These are phyloP conservation scores for Eremothecium gossypii DNA, from an alignment of 1,139 yeast genomes.

Conservation along the genomic window DNA sequence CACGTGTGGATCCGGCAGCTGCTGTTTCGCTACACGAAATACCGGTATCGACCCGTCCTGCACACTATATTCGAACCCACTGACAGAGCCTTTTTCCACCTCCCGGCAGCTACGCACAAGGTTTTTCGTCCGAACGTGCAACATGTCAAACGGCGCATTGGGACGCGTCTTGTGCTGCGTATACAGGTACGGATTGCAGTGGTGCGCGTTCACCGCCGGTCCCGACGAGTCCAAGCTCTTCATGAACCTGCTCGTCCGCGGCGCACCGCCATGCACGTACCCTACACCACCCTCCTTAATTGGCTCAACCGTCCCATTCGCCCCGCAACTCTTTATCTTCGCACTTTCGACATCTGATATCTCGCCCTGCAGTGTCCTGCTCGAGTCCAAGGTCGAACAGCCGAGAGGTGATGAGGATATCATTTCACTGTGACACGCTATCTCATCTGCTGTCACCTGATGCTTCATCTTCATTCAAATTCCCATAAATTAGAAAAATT, in stretches of 20 bases:
- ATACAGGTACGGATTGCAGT: slow-evolving; percentile 36
- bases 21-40: slow-evolving; percentile 35
- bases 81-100: slow-evolving; percentile 4
- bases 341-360: too few species aligned
- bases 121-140: slow-evolving; percentile 7
- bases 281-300: not conserved
- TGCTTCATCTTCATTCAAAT: too few species aligned
- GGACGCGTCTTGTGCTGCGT: slow-evolving; percentile 39
- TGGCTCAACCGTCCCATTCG: too few species aligned
- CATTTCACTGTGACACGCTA: too few species aligned
- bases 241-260: slow-evolving; percentile 8
- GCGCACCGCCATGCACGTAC: slow-evolving; percentile 1
- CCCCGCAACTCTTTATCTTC: too few species aligned
- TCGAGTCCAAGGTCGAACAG: too few species aligned
- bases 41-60: slow-evolving; percentile 33
- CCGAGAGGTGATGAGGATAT: too few species aligned
- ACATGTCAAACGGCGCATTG: slow-evolving; percentile 28
- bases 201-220: slow-evolving; percentile 21
- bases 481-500: too few species aligned
- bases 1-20: slow-evolving; percentile 42
- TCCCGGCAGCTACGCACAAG: slow-evolving; percentile 19
- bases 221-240: slow-evolving; percentile 2
- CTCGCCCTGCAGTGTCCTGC: too few species aligned
- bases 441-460: too few species aligned
- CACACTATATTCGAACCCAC: slow-evolving; percentile 15